These are phyloP conservation scores for Verbascum thapsus DNA, from an alignment of 257 asterid genomes.

Conservation along the genomic window DNA sequence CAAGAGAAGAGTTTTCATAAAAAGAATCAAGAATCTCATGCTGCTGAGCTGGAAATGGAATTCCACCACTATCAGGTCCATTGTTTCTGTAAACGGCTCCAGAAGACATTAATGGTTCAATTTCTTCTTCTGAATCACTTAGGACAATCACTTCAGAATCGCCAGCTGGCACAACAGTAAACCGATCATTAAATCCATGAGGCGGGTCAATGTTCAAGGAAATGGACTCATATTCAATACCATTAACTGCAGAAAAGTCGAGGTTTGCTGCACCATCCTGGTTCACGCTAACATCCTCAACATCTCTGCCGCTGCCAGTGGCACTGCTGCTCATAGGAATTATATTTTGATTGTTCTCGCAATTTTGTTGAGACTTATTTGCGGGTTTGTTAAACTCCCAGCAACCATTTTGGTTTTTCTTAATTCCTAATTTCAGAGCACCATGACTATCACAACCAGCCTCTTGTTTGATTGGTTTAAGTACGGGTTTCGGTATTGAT, in stretches of 20 bases:
- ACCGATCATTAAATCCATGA: slow-evolving; percentile 42
- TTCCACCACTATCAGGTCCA: slow-evolving; percentile 45
- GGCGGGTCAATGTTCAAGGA: slow-evolving; percentile 56
- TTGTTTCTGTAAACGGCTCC: slow-evolving; percentile 39
- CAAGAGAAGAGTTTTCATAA: slow-evolving; percentile 55
- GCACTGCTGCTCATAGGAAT: slow-evolving; percentile 93
- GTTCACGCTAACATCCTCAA: slow-evolving; percentile 87
- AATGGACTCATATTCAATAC: slow-evolving; percentile 69
- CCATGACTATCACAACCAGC: slow-evolving; percentile 72
- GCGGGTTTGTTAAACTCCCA: slow-evolving; percentile 80
- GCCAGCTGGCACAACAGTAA: slow-evolving; percentile 47
- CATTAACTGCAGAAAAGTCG: slow-evolving; percentile 59
- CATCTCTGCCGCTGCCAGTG: slow-evolving; percentile 82
- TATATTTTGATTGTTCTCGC: slow-evolving; percentile 31
- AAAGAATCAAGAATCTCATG: slow-evolving; percentile 63
- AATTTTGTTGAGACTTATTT: slow-evolving; percentile 42
- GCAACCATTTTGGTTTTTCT: slow-evolving; percentile 63
- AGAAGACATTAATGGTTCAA: slow-evolving; percentile 44
- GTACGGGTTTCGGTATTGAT: slow-evolving; percentile 62
- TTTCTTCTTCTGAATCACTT: slow-evolving; percentile 92
- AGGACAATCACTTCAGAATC: slow-evolving; percentile 73
- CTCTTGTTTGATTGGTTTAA: slow-evolving; percentile 71
- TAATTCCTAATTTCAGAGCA: slow-evolving; percentile 70
- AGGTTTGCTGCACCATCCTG: slow-evolving; percentile 70
- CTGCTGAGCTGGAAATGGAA: slow-evolving; percentile 48